These are phyloP conservation scores for Trametes meyenii DNA, from an alignment of 768 basidiomycete species.

Conservation along the genomic window DNA sequence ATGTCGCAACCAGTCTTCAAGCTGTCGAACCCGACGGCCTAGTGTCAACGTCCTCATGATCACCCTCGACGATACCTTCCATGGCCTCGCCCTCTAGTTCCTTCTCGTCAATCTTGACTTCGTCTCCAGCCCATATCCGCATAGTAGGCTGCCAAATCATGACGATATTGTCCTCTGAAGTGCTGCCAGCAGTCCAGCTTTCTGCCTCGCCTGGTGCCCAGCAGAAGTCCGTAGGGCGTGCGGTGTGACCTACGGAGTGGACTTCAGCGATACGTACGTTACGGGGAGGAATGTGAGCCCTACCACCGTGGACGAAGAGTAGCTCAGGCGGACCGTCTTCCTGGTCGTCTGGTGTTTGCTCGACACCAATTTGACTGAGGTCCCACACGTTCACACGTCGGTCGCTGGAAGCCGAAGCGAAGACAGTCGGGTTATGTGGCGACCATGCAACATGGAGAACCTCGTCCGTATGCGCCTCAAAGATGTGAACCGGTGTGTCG, in stretches of 20 bases:
- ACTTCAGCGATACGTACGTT: not conserved
- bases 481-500: conserved; percentile 81
- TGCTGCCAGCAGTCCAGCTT: conserved; percentile 82
- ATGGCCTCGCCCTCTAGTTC: conserved; percentile 82
- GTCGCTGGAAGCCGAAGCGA: conserved; percentile 94
- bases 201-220: conserved; percentile 89
- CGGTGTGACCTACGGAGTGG: conserved; percentile 80
- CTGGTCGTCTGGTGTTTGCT: conserved; percentile 97
- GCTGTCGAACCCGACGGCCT: conserved; percentile 8
- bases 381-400: conserved; percentile 96
- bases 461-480: conserved; percentile 93
- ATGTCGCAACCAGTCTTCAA: not conserved
- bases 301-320: conserved; percentile 94
- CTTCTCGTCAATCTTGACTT: conserved; percentile 79
- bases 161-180: conserved; percentile 96
- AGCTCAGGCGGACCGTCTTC: conserved; percentile 98
- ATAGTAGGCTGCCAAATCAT: conserved; percentile 98
- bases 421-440: conserved; percentile 87
- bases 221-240: conserved; percentile 90
- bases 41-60: conserved; percentile 16
- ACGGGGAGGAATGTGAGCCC: conserved; percentile 26
- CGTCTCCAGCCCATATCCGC: conserved; percentile 92
- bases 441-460: conserved; percentile 96
- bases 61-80: conserved; percentile 57
- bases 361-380: conserved; percentile 84